Evolutionary conservation across 1,284 basidiomycete species (phyloP).

Genomic region (Hemileia vastatrix): DNA sequence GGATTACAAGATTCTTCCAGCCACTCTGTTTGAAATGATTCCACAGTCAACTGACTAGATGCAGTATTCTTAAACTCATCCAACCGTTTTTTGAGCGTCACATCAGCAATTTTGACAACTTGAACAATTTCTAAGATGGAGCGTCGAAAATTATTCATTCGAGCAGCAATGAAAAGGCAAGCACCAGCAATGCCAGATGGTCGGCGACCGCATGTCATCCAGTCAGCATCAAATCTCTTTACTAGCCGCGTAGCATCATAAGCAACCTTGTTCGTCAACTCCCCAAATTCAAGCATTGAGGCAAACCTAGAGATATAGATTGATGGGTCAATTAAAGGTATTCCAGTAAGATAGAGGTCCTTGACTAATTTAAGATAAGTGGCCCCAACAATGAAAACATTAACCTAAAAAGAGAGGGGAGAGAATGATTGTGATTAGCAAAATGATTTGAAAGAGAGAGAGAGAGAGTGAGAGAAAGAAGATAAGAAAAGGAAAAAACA

Average conservation of each 20-base stretch:
- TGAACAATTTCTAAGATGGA: slow-evolving; percentile 83
- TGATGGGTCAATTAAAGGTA: slow-evolving; percentile 87
- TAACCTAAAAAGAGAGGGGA: slow-evolving; percentile 55
- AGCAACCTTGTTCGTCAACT: slow-evolving; percentile 82
- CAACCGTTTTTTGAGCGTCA: slow-evolving; percentile 83
- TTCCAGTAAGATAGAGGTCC: slow-evolving; percentile 65
- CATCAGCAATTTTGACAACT: slow-evolving; percentile 95
- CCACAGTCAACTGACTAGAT: slow-evolving; percentile 72
- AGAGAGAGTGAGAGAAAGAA: slow-evolving; percentile 6
- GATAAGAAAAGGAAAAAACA: slow-evolving; percentile 27
- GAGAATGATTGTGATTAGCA: not conserved
- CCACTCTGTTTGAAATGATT: slow-evolving; percentile 86
- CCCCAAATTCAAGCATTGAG: slow-evolving; percentile 90
- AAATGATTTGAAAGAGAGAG: not conserved
- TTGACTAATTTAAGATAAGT: slow-evolving; percentile 91
- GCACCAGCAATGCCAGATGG: slow-evolving; percentile 97
- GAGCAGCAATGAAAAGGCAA: slow-evolving; percentile 81
- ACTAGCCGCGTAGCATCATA: slow-evolving; percentile 89
- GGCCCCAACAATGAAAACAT: slow-evolving; percentile 93
- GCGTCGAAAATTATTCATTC: slow-evolving; percentile 95
- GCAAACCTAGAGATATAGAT: slow-evolving; percentile 96
- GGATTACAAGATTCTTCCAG: slow-evolving; percentile 83
- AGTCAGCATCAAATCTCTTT: slow-evolving; percentile 88
- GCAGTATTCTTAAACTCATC: slow-evolving; percentile 89
- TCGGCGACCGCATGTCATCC: slow-evolving; percentile 89